Conservation (phyloP, 2,329 filamentous ascomycete species). For the Cryphonectria radicalis region DNA sequence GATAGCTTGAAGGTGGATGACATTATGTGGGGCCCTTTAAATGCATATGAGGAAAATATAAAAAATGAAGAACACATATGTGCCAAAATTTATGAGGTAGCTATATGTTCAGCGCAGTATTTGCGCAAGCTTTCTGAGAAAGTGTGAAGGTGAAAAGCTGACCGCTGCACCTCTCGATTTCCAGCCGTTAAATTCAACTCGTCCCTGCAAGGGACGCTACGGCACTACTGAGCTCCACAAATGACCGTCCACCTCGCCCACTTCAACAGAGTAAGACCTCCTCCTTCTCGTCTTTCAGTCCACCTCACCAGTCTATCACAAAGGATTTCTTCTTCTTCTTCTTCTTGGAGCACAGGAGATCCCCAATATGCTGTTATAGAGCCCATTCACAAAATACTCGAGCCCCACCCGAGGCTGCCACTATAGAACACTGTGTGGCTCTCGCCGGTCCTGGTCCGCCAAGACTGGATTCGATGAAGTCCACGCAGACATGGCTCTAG, state of each 20-base stretch:
- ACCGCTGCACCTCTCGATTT: neutral
- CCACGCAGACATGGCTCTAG: constrained; percentile 57
- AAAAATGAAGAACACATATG: neutral
- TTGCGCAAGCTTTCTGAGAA: neutral
- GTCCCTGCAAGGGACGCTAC: neutral
- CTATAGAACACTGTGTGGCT: neutral
- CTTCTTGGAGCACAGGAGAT: no score
- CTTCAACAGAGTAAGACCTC: neutral
- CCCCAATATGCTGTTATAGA: neutral
- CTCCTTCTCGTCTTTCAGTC: neutral
- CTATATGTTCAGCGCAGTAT: neutral
- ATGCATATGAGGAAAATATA: neutral
- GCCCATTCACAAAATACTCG: neutral
- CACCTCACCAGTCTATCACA: neutral
- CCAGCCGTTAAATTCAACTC: neutral
- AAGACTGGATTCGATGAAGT: neutral
- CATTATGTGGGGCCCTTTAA: neutral
- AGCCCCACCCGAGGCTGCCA: neutral
- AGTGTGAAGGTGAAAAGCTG: neutral
- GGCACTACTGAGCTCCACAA: neutral
- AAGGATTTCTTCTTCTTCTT: neutral
- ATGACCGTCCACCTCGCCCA: neutral
- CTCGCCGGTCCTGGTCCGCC: neutral
- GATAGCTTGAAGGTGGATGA: neutral
- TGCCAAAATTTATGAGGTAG: neutral